phyloP scores from a whole-genome alignment of 2,329 filamentous ascomycete genomes.

The Hirsutella minnesotensis region DNA sequence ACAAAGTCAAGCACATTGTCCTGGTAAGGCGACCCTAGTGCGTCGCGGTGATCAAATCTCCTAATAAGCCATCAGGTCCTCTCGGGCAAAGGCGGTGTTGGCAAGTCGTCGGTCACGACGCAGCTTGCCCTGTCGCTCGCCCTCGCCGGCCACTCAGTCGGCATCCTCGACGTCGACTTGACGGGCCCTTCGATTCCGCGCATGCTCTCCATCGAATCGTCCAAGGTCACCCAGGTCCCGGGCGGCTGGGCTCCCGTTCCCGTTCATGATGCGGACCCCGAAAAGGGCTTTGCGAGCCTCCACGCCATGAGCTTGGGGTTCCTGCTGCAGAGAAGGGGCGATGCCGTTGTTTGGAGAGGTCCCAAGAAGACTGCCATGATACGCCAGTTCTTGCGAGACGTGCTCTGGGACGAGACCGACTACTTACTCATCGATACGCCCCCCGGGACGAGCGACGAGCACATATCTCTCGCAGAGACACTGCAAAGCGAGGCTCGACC shows the following conservation, averaged over 20 bases:
- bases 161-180: conserved; percentile 90
- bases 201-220: conserved; percentile 79
- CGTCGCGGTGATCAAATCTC: background rate
- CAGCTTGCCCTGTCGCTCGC: conserved; percentile 87
- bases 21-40: conserved; percentile 56
- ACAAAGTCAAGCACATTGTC: conserved; percentile 63
- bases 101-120: conserved; percentile 95
- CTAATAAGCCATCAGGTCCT: conserved; percentile 42
- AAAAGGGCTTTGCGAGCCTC: conserved; percentile 47
- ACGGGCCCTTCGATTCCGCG: conserved; percentile 94
- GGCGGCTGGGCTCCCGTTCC: conserved; percentile 86
- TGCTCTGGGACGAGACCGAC: conserved; percentile 79
- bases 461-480: conserved; percentile 87
- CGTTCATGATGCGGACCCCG: conserved; percentile 54
- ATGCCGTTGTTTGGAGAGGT: conserved; percentile 93
- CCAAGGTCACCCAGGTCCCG: conserved; percentile 83
- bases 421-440: conserved; percentile 93
- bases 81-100: conserved; percentile 94
- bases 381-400: conserved; percentile 85
- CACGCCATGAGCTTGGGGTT: conserved; percentile 91
- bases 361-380: conserved; percentile 99
- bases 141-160: conserved; percentile 75
- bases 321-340: conserved; percentile 67
- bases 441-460: conserved; percentile 91
- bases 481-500: conserved; percentile 52